These are phyloP conservation scores for Vicia villosa DNA, from an alignment of 306 rosid species.

Conservation along the genomic window DNA sequence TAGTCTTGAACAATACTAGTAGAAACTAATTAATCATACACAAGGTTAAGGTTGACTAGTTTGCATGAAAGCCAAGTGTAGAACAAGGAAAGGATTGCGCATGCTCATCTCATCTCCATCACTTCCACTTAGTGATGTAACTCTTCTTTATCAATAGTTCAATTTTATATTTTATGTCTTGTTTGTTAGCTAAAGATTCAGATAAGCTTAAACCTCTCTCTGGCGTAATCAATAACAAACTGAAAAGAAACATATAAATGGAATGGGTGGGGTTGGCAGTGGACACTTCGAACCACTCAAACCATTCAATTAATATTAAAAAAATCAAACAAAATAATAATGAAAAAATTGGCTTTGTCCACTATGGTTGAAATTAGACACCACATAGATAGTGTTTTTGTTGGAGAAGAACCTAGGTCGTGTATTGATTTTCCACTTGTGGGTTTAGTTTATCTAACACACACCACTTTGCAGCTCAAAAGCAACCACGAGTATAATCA, in stretches of 20 bases:
- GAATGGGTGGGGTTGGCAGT: conserved; percentile 45
- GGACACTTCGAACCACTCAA: conserved; percentile 32
- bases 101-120: conserved; percentile 23
- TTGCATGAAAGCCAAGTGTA: conserved; percentile 46
- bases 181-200: conserved; percentile 3
- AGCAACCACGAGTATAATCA: not conserved
- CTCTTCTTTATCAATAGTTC: conserved; percentile 5
- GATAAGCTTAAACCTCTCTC: conserved; percentile 35
- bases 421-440: conserved; percentile 2
- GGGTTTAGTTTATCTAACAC: conserved; percentile 2
- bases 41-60: conserved; percentile 24
- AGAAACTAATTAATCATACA: not conserved
- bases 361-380: conserved; percentile 35
- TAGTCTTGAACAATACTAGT: too few species aligned
- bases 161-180: not conserved
- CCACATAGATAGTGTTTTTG: not conserved
- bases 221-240: conserved; percentile 1
- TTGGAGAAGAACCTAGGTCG: not conserved
- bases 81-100: conserved; percentile 8
- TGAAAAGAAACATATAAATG: not conserved
- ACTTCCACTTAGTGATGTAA: conserved; percentile 30
- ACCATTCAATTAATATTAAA: conserved; percentile 5
- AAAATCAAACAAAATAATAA: conserved; percentile 29
- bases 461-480: conserved; percentile 17
- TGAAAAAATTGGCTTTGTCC: conserved; percentile 41